phyloP scores from a whole-genome alignment of 768 basidiomycete genomes.

The Trametes villosa region DNA sequence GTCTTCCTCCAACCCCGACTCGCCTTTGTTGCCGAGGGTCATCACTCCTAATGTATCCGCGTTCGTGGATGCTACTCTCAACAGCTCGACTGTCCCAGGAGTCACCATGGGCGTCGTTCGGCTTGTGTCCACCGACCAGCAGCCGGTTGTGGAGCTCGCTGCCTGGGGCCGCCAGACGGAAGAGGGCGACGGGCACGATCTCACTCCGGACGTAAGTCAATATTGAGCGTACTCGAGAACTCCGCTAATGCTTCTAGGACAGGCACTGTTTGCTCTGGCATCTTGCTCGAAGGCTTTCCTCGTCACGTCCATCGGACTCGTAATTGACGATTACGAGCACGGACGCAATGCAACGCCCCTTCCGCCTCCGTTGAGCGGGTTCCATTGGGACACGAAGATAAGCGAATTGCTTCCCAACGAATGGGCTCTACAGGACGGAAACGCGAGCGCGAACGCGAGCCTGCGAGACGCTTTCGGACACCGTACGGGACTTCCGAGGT shows the following conservation, averaged over 20 bases:
- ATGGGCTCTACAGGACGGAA: constrained; percentile 47
- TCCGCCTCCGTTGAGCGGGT: constrained; percentile 12
- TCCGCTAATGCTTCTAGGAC: background rate
- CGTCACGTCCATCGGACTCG: constrained; percentile 32
- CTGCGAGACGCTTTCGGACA: constrained; percentile 46
- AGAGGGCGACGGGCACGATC: constrained; percentile 13
- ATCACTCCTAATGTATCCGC: constrained; percentile 15
- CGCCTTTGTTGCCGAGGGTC: background rate
- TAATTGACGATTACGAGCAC: constrained; percentile 37
- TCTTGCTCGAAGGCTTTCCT: constrained; percentile 40
- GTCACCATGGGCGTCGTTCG: constrained; percentile 24
- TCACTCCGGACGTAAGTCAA: constrained; percentile 29
- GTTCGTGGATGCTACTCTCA: constrained; percentile 12
- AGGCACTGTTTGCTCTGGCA: constrained; percentile 36
- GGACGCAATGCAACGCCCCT: constrained; percentile 35
- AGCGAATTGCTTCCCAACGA: constrained; percentile 41
- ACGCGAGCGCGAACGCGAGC: constrained; percentile 40
- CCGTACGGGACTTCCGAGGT: constrained; percentile 45
- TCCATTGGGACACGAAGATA: constrained; percentile 36
- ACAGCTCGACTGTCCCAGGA: constrained; percentile 16
- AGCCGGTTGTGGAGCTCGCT: constrained; percentile 13
- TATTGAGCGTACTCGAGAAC: constrained; percentile 4
- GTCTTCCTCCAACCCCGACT: too few relatives aligned
- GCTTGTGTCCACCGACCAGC: background rate
- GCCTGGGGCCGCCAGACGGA: constrained; percentile 24